Evolutionary conservation across 495 filamentous ascomycete species (phyloP).

Genomic region (Penicillium psychrofluorescens): DNA sequence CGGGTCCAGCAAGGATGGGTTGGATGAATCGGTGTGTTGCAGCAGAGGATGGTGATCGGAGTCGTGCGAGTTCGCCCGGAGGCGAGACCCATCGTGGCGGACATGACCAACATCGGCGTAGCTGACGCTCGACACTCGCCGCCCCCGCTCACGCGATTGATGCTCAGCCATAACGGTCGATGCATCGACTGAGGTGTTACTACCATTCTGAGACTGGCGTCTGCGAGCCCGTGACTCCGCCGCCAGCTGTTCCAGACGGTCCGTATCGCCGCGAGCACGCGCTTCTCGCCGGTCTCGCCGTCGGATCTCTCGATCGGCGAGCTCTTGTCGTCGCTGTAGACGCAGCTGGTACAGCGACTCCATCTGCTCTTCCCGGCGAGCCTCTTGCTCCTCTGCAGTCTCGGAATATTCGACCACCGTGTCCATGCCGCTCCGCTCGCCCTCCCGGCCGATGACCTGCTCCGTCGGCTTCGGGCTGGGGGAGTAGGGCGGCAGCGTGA

Average conservation of each 20-base stretch:
- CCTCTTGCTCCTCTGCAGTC: constrained; percentile 65
- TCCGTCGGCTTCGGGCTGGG: constrained; percentile 64
- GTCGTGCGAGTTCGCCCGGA: constrained; percentile 74
- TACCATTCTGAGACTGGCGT: constrained; percentile 22
- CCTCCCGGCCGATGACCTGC: constrained; percentile 81
- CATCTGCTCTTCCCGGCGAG: constrained; percentile 85
- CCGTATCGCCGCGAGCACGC: constrained; percentile 57
- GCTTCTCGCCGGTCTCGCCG: constrained; percentile 59
- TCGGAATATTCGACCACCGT: constrained; percentile 82
- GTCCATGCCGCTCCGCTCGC: constrained; percentile 88
- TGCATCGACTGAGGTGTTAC: constrained; percentile 19
- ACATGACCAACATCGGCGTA: constrained; percentile 85
- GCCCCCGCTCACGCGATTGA: constrained; percentile 59
- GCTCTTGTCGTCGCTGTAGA: constrained; percentile 64
- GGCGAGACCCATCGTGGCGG: constrained; percentile 77
- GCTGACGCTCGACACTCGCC: constrained; percentile 72
- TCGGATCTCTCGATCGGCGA: constrained; percentile 68
- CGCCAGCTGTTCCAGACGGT: constrained; percentile 53
- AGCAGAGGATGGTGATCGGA: constrained; percentile 70
- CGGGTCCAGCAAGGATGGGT: constrained; percentile 15
- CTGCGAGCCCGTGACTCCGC: constrained; percentile 26
- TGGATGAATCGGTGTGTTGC: constrained; percentile 40
- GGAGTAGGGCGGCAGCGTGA: constrained; percentile 82
- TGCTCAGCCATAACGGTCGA: constrained; percentile 52
- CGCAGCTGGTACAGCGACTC: constrained; percentile 86